Base-by-base conservation (phyloP, 768 basidiomycete genomes). In the Cystofilobasidium ferigula region DNA sequence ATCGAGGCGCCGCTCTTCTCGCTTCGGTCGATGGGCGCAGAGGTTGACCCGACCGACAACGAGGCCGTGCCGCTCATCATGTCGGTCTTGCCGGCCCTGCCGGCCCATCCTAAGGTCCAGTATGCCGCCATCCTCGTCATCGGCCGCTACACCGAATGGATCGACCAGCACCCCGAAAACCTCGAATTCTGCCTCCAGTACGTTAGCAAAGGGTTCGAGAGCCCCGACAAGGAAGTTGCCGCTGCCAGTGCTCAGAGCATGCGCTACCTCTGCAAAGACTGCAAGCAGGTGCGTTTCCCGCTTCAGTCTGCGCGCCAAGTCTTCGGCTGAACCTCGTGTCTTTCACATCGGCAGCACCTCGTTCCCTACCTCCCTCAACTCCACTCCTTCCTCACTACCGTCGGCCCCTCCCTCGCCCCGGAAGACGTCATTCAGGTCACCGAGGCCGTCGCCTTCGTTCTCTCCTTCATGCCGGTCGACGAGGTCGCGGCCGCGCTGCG, bases 1-100 rank as follows among this genome's bases (percentile, higher is more conserved):
- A 85, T 99, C 57, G 95, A 99, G 74, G 95, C 95, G 0, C 95
- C 95, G 0, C 77, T 99, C 45, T 99, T 99, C 77, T 91, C 93
- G 22, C 86, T 99, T 86, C 82, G 95, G 53, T 92, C 94, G 16
- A 98, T 99, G 89, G 95, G 95, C 13, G 93, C 90, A 6, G 86
- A 93, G 76, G 82, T 98, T 28, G 88, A 97, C 71, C 79, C 84
- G 12, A 78, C 80, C 45, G 93, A 98, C 74, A 82, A 88, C 57
- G 82, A 81, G 68, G 85, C 88, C 40, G 85, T 98, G n/a, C 92
- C 93, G 2, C 89, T 90, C 74, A 93, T 98, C 72, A 90, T 99
- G 84, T 88, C 92, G 72, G 81, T 97, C 54, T 84, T 99, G 35
- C 91, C 93, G 6, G 84, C 83, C 30, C 84, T 99, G 32, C 95